phyloP scores from a whole-genome alignment of 2,329 filamentous ascomycete species.

The Sporothrix mexicana region DNA sequence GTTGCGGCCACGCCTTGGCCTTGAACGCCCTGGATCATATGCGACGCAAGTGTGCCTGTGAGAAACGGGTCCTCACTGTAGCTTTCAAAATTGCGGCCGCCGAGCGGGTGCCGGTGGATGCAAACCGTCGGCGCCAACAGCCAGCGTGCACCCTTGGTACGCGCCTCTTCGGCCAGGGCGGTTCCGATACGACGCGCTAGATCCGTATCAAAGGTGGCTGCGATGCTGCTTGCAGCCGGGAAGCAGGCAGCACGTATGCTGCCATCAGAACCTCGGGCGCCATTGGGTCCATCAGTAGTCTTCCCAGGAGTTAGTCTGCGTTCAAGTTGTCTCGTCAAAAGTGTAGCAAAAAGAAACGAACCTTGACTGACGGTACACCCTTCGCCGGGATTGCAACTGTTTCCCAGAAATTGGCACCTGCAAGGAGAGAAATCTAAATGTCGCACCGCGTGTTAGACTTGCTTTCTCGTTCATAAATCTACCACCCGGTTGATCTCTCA shows the following conservation, averaged over 20 bases:
- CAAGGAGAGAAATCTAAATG: not conserved
- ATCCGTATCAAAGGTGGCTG: slow-evolving; percentile 77
- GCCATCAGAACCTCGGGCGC: slow-evolving; percentile 70
- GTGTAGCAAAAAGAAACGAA: not conserved
- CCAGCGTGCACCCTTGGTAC: slow-evolving; percentile 67
- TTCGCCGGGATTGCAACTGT: slow-evolving; percentile 15
- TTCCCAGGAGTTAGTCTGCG: not conserved
- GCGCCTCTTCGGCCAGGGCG: slow-evolving; percentile 72
- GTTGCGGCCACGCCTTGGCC: slow-evolving; percentile 69
- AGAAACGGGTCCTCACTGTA: slow-evolving; percentile 83
- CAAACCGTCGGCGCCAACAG: slow-evolving; percentile 79
- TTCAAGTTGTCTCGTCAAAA: not conserved
- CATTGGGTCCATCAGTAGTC: slow-evolving; percentile 70
- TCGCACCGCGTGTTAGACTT: not conserved
- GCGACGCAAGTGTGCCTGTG: slow-evolving; percentile 73
- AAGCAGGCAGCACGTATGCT: slow-evolving; percentile 72
- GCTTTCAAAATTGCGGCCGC: slow-evolving; percentile 84
- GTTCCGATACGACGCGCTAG: slow-evolving; percentile 72
- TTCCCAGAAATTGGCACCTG: slow-evolving; percentile 15
- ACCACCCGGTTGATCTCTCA: not conserved
- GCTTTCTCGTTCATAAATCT: not conserved
- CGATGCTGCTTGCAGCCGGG: slow-evolving; percentile 75
- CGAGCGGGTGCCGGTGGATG: slow-evolving; percentile 80
- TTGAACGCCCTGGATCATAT: slow-evolving; percentile 75
- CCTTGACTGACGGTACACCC: slow-evolving; percentile 4